phyloP scores from a whole-genome alignment of 345 rosid species.

The Eutrema japonicum region DNA sequence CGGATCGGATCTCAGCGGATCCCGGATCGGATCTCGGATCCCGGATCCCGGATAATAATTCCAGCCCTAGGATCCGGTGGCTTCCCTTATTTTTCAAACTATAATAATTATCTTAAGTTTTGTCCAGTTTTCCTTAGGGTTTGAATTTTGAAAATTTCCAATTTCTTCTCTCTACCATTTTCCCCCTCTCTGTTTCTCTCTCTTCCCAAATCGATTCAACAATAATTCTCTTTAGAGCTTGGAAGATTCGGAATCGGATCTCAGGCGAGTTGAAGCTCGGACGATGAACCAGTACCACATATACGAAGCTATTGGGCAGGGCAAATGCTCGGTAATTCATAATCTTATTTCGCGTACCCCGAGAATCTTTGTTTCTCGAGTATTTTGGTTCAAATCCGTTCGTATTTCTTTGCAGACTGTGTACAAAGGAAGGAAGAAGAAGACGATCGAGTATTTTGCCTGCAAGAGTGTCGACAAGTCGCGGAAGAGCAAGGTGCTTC shows the following conservation, averaged over 20 bases:
- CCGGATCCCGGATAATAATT: no score
- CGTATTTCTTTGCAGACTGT: conserved; percentile 57
- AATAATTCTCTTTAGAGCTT: conserved; percentile 12
- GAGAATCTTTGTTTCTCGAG: background rate
- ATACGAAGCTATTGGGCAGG: conserved; percentile 97
- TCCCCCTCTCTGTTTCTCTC: conserved; percentile 36
- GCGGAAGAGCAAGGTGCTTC: conserved; percentile 87
- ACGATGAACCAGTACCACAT: conserved; percentile 91
- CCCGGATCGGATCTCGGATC: no score
- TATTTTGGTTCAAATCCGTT: background rate
- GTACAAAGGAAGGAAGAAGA: conserved; percentile 97
- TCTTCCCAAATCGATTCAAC: conserved; percentile 30
- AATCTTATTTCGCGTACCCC: conserved; percentile 7
- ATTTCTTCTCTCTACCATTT: conserved; percentile 31
- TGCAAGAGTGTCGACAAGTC: conserved; percentile 95
- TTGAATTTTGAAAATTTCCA: conserved; percentile 35
- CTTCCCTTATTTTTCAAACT: conserved; percentile 8
- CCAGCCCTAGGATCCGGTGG: background rate
- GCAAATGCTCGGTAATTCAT: conserved; percentile 80
- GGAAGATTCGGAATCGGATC: conserved; percentile 35
- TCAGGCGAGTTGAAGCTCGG: conserved; percentile 27
- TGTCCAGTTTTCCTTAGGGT: conserved; percentile 24
- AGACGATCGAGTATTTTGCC: conserved; percentile 93
- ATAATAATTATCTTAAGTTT: conserved; percentile 13
- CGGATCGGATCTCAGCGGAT: no score